Evolutionary conservation across 2,329 filamentous ascomycete species (phyloP), one percentile per base, ranked within the genome.

Genomic region (Talaromyces sp.): DNA sequence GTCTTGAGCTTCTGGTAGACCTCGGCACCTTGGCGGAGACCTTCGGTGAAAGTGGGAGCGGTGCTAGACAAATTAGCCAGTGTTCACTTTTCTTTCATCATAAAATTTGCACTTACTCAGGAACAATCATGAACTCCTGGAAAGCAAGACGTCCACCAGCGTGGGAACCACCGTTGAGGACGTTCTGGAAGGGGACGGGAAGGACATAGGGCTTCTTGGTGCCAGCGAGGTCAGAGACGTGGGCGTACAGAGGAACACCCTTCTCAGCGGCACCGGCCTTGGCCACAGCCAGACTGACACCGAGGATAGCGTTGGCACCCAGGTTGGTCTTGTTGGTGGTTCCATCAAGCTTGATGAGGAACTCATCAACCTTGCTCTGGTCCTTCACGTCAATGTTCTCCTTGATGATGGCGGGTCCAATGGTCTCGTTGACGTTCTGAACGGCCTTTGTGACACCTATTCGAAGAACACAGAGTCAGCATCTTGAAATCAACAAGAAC

Each of bases 1-100:
- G 85, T 74, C 90, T 99, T 99, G 73, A 99, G 90, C 82, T 91
- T 90, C 82, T 98, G 93, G 89, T 99, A 99, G 73, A 97, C 92
- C 83, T 99, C 95, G 72, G 93, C 82, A 79, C 95, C 95, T 82
- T 96, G 92, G 78, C 93, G 93, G 82, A 99, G 88, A 76, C 89
- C 95, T 85, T 99, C 95, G 71, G 88, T 87, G 88, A 99, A 99
- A 66, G 90, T 88, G 64, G 92, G 89, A 69, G 95, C 95, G 66
- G 87, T 84, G 70, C 89, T 92, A 64, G 17, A 28, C 51, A 6
- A n/a, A 30, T 53, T 53, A 53, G 49, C 49, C 6, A 9, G 9
- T 2, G 8, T n/a, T 13, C 13, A 49, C 42, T 58, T 64, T 54
- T 64, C 60, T 66, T 58, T 22, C 22, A 22, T 22, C 22, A 33